These are phyloP conservation scores for Euptelea pleiosperma DNA, from an alignment of 164 flowering plant genomes.

Conservation along the genomic window DNA sequence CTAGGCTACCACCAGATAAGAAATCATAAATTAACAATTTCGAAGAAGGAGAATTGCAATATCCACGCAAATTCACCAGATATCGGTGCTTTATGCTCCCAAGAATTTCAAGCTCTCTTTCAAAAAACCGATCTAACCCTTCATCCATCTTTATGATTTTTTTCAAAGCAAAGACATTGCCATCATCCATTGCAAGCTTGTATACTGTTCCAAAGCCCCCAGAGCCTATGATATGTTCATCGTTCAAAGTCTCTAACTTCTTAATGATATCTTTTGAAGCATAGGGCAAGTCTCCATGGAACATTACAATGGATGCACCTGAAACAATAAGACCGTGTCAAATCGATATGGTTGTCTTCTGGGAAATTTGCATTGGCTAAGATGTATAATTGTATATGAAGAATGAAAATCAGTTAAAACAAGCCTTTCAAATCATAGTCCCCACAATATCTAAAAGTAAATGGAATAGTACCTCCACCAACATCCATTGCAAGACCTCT, in stretches of 20 bases:
- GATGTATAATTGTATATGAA: background rate
- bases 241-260: constrained; percentile 76
- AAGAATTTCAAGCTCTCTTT: constrained; percentile 96
- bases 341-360: background rate
- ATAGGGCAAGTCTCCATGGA: constrained; percentile 97
- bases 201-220: constrained; percentile 98
- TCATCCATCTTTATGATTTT: constrained; percentile 82
- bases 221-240: constrained; percentile 81
- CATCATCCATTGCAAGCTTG: constrained; percentile 97
- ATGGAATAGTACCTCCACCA: constrained; percentile 59
- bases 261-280: constrained; percentile 91
- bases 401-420: background rate
- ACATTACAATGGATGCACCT: constrained; percentile 98
- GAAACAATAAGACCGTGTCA: constrained; percentile 28
- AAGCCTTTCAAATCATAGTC: background rate
- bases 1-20: constrained; percentile 90
- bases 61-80: constrained; percentile 90
- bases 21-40: constrained; percentile 88
- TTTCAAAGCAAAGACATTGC: constrained; percentile 87
- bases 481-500: constrained; percentile 78
- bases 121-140: constrained; percentile 88
- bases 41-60: constrained; percentile 94
- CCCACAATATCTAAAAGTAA: background rate
- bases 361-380: background rate
- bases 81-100: constrained; percentile 94